Conservation (phyloP, 1,284 basidiomycete genomes). For the Psilocybe mexicana region DNA sequence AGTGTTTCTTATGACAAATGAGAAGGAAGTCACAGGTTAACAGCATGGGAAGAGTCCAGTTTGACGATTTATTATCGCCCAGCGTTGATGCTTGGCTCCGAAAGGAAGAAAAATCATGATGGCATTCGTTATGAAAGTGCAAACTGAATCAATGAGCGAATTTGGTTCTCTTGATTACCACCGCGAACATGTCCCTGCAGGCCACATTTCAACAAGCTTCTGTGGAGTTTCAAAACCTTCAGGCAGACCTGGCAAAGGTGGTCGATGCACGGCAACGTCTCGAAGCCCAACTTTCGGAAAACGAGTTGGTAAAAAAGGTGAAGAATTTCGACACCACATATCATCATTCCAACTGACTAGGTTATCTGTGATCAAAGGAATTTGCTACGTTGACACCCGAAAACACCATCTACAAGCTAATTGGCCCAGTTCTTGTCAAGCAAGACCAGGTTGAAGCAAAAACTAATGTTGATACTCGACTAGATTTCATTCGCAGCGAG, state of each 20-base stretch:
- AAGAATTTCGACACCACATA: constrained; percentile 8
- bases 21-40: not conserved
- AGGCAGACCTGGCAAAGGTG: constrained; percentile 67
- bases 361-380: constrained; percentile 55
- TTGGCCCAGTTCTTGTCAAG: constrained; percentile 89
- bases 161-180: constrained; percentile 10
- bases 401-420: constrained; percentile 89
- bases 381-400: constrained; percentile 75
- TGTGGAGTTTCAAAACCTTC: constrained; percentile 78
- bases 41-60: constrained; percentile 4
- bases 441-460: constrained; percentile 92
- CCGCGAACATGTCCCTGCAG: constrained; percentile 28
- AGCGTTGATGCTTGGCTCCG: not conserved
- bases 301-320: constrained; percentile 90
- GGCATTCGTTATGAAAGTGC: not conserved
- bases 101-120: not conserved
- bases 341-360: not conserved
- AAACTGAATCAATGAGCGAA: not conserved
- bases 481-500: constrained; percentile 89
- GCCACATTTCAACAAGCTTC: constrained; percentile 65
- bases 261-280: constrained; percentile 83
- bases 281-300: constrained; percentile 90
- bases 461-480: constrained; percentile 85
- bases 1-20: not conserved
- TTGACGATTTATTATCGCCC: not conserved